Percentiles rank a stretch among this genome's conserved stretches.
Evolutionary conservation across 148 eudicot genomes (phyloP).

Genomic region (Gaultheria prostrata): DNA sequence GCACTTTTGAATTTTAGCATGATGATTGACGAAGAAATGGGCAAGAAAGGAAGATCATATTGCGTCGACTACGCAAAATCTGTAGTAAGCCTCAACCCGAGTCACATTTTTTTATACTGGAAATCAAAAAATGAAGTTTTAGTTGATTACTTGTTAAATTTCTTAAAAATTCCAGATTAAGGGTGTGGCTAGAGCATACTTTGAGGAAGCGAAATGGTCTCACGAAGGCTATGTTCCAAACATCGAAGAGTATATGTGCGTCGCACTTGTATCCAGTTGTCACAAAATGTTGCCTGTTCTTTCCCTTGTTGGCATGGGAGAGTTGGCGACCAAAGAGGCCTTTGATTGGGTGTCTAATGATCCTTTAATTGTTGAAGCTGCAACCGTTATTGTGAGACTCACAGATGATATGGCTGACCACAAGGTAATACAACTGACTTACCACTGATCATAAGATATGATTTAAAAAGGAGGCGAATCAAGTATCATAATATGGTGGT

Average conservation of each 20-base stretch:
- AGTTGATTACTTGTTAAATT: too few species aligned
- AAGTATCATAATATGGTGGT: neutral
- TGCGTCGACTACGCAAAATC: slow-evolving; percentile 23
- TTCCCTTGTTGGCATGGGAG: slow-evolving; percentile 37
- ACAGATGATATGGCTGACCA: too few species aligned
- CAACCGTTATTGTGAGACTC: too few species aligned
- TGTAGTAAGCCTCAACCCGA: slow-evolving; percentile 19
- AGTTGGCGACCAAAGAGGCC: slow-evolving; percentile 27
- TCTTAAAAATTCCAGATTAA: too few species aligned
- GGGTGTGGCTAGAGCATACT: too few species aligned
- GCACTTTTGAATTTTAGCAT: slow-evolving; percentile 28
- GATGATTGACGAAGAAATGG: slow-evolving; percentile 35
- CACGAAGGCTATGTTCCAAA: slow-evolving; percentile 29
- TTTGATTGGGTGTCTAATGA: slow-evolving; percentile 33
- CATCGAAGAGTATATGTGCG: slow-evolving; percentile 39
- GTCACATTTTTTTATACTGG: neutral
- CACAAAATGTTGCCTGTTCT: slow-evolving; percentile 17
- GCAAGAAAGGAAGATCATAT: slow-evolving; percentile 30
- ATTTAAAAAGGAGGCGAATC: too few species aligned
- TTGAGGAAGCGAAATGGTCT: slow-evolving; percentile 20
- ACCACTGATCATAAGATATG: neutral
- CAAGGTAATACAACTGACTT: too few species aligned
- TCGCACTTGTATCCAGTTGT: slow-evolving; percentile 21
- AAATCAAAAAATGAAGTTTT: too few species aligned
- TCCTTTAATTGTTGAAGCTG: too few species aligned